Percentiles rank a stretch among this genome's conserved stretches.
Evolutionary conservation across 805 yeast species (phyloP).

Genomic region (Torulaspora gathmanii): DNA sequence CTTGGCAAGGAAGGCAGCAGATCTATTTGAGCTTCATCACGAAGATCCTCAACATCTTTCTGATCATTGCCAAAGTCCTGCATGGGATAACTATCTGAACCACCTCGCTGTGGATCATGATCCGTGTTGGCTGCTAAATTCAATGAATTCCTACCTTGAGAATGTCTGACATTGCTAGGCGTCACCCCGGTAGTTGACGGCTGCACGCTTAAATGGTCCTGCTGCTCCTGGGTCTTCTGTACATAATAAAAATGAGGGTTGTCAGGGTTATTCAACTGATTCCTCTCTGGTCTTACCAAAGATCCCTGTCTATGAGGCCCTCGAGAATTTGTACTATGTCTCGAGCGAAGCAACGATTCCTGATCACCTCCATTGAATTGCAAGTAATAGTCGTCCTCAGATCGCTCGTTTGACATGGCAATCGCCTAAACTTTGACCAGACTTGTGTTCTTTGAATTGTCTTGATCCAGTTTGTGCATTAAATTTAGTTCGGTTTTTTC

Average conservation of each 20-base stretch:
- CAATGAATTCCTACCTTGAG: not conserved
- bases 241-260: conserved; percentile 77
- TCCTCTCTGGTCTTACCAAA: conserved; percentile 80
- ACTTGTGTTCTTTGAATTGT: not conserved
- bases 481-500: not conserved
- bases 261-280: conserved; percentile 53
- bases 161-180: conserved; percentile 37
- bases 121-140: not conserved
- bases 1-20: not conserved
- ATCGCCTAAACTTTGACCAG: too few species aligned
- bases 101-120: not conserved
- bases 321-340: conserved; percentile 15
- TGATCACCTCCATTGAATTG: conserved; percentile 27
- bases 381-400: conserved; percentile 19
- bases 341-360: conserved; percentile 35
- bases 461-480: conserved; percentile 1
- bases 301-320: conserved; percentile 44
- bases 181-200: conserved; percentile 73
- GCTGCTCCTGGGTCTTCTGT: conserved; percentile 64
- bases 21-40: conserved; percentile 5
- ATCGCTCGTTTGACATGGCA: conserved; percentile 7
- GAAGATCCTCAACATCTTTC: conserved; percentile 4
- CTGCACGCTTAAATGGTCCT: conserved; percentile 55
- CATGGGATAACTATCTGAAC: conserved; percentile 6
- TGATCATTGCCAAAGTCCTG: conserved; percentile 6